phyloP scores from a whole-genome alignment of 805 yeast genomes.

The Suhomyces xylopsoci region DNA sequence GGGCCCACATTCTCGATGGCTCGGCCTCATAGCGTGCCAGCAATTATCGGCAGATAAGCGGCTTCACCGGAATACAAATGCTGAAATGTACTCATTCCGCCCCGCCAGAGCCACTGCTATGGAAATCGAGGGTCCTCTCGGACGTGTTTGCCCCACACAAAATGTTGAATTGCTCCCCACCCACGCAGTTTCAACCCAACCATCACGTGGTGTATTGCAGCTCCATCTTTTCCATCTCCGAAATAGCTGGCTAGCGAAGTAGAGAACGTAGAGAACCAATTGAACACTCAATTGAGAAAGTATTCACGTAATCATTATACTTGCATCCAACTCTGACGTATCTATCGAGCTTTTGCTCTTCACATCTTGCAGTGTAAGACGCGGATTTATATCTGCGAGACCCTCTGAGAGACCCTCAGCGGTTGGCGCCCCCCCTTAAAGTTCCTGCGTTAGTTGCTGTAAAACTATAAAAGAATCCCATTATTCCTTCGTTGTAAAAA shows the following conservation, averaged over 20 bases:
- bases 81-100: not conserved
- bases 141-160: not conserved
- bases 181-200: not conserved
- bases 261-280: not conserved
- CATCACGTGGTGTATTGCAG: not conserved
- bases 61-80: not conserved
- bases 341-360: not conserved
- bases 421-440: slow-evolving; percentile 1
- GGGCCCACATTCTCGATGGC: not conserved
- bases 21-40: not conserved
- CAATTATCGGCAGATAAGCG: not conserved
- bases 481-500: not conserved
- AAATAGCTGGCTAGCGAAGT: not conserved
- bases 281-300: not conserved
- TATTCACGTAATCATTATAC: not conserved
- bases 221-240: not conserved
- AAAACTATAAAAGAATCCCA: not conserved
- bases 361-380: not conserved
- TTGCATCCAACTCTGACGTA: not conserved
- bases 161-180: not conserved
- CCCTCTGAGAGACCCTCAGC: not conserved
- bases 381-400: not conserved
- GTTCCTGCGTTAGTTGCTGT: not conserved
- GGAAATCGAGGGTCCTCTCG: not conserved
- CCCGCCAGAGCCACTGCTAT: not conserved